Base-by-base conservation (phyloP, 1,284 basidiomycete species). In the Pseudozyma thailandica region DNA sequence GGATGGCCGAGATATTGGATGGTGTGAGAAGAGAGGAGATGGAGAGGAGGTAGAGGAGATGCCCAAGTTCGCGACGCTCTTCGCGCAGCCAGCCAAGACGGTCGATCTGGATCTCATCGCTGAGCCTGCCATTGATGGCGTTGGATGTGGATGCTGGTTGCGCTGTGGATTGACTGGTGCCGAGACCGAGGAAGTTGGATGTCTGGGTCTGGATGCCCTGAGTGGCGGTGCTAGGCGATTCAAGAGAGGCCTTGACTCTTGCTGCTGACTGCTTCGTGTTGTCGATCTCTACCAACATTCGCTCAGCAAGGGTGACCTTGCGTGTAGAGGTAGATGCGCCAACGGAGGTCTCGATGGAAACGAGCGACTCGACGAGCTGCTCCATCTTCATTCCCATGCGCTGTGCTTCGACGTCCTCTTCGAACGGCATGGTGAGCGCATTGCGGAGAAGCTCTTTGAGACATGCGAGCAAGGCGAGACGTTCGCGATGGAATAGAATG, bases 81-180 rank as follows among this genome's bases (percentile, higher is more conserved):
- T 80, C 71, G 30, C 60, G 58, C 26, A 81, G 48, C 71, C 76
- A 75, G 35, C 56, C 63, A 18, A 80, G 45, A n/a, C 77, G 74
- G 49, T 78, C 72, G 25, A 80, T 61, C 50, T 80, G 78, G 18
- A 81, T 66, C 49, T 81, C 77, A 35, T 81, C 79, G 42, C 75
- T 62, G 27, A 81, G 72, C 15, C 71, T 52, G 41, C 57, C 54
- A 28, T 26, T 58, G 28, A 30, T 48, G 47, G 50, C 35, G 12
- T 45, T 53, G 30, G 57, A 51, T 28, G 60, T 20, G 43, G 50
- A 49, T 33, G 60, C 37, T n/a, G 35, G 47, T 26, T 56, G 53
- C 42, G 53, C 27, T 18, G 61, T 49, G 10, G 53, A 46, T 39
- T 70, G 60, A 33, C 51, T 53, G 43, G 45, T 55, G 42, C 68